Conservation (phyloP, 2,329 filamentous ascomycete species). For the Paracamarosporium sp. region DNA sequence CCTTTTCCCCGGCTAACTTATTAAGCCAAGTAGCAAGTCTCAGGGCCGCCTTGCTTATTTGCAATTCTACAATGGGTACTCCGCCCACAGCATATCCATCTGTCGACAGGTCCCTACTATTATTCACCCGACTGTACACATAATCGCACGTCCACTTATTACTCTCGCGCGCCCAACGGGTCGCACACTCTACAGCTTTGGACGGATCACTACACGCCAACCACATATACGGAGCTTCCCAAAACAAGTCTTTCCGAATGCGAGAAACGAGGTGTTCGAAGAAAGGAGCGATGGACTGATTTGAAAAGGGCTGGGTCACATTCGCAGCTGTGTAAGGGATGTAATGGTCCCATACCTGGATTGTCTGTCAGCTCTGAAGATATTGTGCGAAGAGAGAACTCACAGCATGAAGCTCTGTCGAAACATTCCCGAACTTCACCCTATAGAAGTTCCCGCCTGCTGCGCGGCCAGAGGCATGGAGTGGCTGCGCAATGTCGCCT, state of each 20-base stretch:
- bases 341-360: slow-evolving; percentile 48
- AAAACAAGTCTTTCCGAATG: slow-evolving; percentile 44
- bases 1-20: slow-evolving; percentile 31
- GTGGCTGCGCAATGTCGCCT: slow-evolving; percentile 51
- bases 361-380: slow-evolving; percentile 20
- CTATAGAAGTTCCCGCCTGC: slow-evolving; percentile 47
- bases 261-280: slow-evolving; percentile 43
- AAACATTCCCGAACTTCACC: slow-evolving; percentile 43
- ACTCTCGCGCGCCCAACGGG: slow-evolving; percentile 47
- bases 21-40: slow-evolving; percentile 50
- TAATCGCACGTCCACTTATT: slow-evolving; percentile 50
- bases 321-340: slow-evolving; percentile 48
- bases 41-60: slow-evolving; percentile 50
- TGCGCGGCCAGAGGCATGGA: slow-evolving; percentile 48
- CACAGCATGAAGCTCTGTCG: slow-evolving; percentile 48
- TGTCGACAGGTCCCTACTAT: slow-evolving; percentile 41
- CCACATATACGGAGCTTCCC: slow-evolving; percentile 45
- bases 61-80: slow-evolving; percentile 49
- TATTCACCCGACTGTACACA: slow-evolving; percentile 41
- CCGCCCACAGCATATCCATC: slow-evolving; percentile 47
- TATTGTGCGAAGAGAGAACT: slow-evolving; percentile 12
- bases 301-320: slow-evolving; percentile 41
- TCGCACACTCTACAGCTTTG: slow-evolving; percentile 41
- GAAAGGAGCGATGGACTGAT: slow-evolving; percentile 43
- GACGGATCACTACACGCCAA: slow-evolving; percentile 43